These are phyloP conservation scores for Epichloe bromicola DNA, from an alignment of 2,329 filamentous ascomycete genomes.

Conservation along the genomic window DNA sequence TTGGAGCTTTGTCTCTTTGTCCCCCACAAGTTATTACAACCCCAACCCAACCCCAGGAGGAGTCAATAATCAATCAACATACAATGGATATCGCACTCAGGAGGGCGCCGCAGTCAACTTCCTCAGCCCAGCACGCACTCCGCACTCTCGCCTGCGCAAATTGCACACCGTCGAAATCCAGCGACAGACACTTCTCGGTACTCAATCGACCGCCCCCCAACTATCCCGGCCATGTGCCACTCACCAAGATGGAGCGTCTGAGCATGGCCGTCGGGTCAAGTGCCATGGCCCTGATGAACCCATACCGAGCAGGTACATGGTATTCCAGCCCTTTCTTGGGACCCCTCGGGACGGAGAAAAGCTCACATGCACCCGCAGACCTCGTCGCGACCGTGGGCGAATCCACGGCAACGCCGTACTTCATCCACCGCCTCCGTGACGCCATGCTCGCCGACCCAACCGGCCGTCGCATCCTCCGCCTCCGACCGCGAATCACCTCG, in stretches of 20 bases:
- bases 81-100: constrained; percentile 15
- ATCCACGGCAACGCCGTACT: constrained; percentile 86
- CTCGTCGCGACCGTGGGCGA: constrained; percentile 91
- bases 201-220: constrained; percentile 79
- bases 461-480: constrained; percentile 80
- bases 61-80: not conserved
- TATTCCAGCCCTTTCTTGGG: not conserved
- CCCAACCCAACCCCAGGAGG: not conserved
- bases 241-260: constrained; percentile 64
- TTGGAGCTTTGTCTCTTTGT: no score
- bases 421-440: constrained; percentile 81
- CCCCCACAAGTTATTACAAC: no score
- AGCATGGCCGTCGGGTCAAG: constrained; percentile 56
- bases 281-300: constrained; percentile 54
- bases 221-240: constrained; percentile 84
- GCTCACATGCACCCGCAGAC: constrained; percentile 37
- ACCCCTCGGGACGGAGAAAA: not conserved
- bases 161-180: not conserved
- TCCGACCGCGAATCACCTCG: constrained; percentile 79
- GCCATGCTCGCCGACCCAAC: constrained; percentile 79
- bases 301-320: constrained; percentile 57
- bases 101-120: constrained; percentile 10
- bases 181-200: constrained; percentile 52
- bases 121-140: constrained; percentile 8
- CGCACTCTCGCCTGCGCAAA: constrained; percentile 5